Evolutionary conservation across 768 basidiomycete species (phyloP).

Genomic region (Nidularia pulvinata): DNA sequence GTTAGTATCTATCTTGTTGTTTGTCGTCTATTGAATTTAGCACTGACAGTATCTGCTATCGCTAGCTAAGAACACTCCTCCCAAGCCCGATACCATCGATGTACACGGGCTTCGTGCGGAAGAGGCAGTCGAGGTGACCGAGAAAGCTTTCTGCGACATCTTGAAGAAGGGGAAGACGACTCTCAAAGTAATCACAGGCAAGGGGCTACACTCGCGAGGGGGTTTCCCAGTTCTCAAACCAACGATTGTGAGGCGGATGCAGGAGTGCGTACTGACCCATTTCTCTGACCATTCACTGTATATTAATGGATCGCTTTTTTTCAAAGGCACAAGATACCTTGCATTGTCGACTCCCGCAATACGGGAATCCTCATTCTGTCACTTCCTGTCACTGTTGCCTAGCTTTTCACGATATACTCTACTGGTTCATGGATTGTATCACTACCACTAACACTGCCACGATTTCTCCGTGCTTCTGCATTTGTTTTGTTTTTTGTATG

Average conservation of each 20-base stretch:
- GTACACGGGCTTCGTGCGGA: slow-evolving; percentile 46
- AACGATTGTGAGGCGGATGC: slow-evolving; percentile 75
- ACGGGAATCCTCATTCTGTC: slow-evolving; percentile 69
- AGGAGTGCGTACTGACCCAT: slow-evolving; percentile 51
- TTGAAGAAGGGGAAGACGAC: slow-evolving; percentile 24
- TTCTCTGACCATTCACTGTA: slow-evolving; percentile 25
- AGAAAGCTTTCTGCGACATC: slow-evolving; percentile 38
- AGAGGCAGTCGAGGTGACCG: slow-evolving; percentile 44
- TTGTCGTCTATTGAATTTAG: not conserved
- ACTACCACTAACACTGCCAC: no score
- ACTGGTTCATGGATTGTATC: no score
- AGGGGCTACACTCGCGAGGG: slow-evolving; percentile 77
- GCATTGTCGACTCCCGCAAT: slow-evolving; percentile 74
- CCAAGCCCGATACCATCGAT: slow-evolving; percentile 35
- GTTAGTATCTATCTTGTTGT: slow-evolving; percentile 21
- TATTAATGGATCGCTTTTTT: slow-evolving; percentile 5
- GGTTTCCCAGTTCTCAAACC: slow-evolving; percentile 81
- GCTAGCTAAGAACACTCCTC: slow-evolving; percentile 3
- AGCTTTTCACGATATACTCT: no score
- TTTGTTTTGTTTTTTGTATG: no score
- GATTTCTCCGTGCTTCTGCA: no score
- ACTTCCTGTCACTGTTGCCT: no score
- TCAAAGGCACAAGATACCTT: slow-evolving; percentile 64
- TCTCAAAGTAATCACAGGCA: slow-evolving; percentile 58
- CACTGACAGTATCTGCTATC: slow-evolving; percentile 4